These are phyloP conservation scores for Pichia sp. DNA, from an alignment of 1,139 yeast genomes.

Conservation along the genomic window DNA sequence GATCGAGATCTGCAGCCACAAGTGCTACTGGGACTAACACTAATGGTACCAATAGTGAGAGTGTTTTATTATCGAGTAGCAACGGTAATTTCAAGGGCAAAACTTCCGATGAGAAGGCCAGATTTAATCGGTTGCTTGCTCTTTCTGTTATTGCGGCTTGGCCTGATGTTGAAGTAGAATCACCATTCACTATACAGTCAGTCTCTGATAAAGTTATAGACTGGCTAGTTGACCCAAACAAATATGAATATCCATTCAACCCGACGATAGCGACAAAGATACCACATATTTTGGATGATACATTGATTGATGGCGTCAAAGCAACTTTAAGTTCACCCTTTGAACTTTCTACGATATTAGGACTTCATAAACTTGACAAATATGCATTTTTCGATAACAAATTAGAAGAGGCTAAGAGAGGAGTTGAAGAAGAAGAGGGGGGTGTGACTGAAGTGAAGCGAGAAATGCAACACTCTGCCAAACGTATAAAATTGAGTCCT, in stretches of 20 bases:
- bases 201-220: constrained; percentile 10
- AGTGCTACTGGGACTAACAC: neutral
- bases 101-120: neutral
- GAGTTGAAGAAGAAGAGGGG: neutral
- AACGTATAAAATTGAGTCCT: constrained; percentile 13
- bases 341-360: constrained; percentile 15
- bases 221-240: constrained; percentile 15
- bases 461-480: constrained; percentile 4
- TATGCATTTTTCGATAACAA: constrained; percentile 20
- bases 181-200: constrained; percentile 8
- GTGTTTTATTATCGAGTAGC: neutral
- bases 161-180: constrained; percentile 6
- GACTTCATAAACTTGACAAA: constrained; percentile 14
- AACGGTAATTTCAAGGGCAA: neutral
- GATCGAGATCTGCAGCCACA: neutral
- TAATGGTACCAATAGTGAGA: constrained; percentile 1
- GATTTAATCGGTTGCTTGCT: constrained; percentile 17
- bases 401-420: constrained; percentile 2
- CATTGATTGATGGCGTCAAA: constrained; percentile 10
- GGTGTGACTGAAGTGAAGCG: neutral
- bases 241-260: constrained; percentile 10
- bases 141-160: constrained; percentile 12
- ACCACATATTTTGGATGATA: constrained; percentile 19
- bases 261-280: constrained; percentile 11
- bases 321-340: neutral